Conservation (phyloP, 78 protist genomes). For the Dictyostelium firmibasis region DNA sequence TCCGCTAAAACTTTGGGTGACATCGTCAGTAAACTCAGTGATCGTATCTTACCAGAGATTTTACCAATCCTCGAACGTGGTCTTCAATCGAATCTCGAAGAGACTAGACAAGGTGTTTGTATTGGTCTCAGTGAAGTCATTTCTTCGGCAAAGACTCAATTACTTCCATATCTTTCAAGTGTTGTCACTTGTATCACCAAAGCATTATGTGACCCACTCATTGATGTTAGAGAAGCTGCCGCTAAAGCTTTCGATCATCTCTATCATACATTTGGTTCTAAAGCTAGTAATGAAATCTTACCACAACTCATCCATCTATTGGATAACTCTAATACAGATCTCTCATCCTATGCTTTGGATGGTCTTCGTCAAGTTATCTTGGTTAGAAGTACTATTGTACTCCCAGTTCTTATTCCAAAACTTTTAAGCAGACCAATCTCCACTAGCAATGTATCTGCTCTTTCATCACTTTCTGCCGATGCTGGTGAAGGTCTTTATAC, state of each 20-base stretch:
- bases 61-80: slow-evolving; percentile 87
- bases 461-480: slow-evolving; percentile 74
- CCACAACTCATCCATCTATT: slow-evolving; percentile 77
- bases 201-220: slow-evolving; percentile 89
- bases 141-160: slow-evolving; percentile 64
- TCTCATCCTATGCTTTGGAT: slow-evolving; percentile 57
- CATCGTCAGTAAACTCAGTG: slow-evolving; percentile 90
- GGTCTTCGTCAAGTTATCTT: slow-evolving; percentile 88
- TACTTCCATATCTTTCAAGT: slow-evolving; percentile 36
- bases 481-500: slow-evolving; percentile 81
- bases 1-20: slow-evolving; percentile 94
- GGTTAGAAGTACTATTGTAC: slow-evolving; percentile 71
- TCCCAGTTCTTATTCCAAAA: slow-evolving; percentile 86
- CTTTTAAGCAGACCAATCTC: slow-evolving; percentile 83
- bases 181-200: slow-evolving; percentile 83
- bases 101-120: slow-evolving; percentile 90
- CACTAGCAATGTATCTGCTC: slow-evolving; percentile 76
- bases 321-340: background rate
- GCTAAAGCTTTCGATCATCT: slow-evolving; percentile 86
- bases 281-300: slow-evolving; percentile 86
- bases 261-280: slow-evolving; percentile 52
- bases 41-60: slow-evolving; percentile 87
- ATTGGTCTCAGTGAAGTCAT: slow-evolving; percentile 93
- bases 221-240: slow-evolving; percentile 88
- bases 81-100: slow-evolving; percentile 28